phyloP scores from a whole-genome alignment of 1,284 basidiomycete genomes.

The Takashimella tepidaria region DNA sequence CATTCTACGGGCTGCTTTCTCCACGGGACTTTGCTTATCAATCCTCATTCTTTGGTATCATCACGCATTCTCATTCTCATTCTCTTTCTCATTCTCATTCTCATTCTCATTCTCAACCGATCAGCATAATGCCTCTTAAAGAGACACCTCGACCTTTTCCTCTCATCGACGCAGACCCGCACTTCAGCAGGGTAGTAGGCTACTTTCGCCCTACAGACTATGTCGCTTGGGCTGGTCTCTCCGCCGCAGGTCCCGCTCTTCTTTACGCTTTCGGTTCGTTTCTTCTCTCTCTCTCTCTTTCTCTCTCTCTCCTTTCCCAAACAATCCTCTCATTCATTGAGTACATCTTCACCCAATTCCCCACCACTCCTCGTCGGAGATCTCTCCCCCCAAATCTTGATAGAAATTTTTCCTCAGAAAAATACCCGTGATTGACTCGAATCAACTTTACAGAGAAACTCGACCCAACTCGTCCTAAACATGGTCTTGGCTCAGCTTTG shows the following conservation, averaged over 20 bases:
- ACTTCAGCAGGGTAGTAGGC: conserved; percentile 77
- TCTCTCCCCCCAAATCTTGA: too few species aligned
- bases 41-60: too few species aligned
- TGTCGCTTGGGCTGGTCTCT: conserved; percentile 72
- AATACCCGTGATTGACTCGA: too few species aligned
- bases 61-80: too few species aligned
- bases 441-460: conserved; percentile 16
- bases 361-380: too few species aligned
- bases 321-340: too few species aligned
- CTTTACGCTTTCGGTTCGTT: conserved; percentile 38
- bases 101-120: neutral
- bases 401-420: too few species aligned
- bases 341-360: too few species aligned
- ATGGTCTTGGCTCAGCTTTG: conserved; percentile 49
- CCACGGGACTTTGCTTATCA: too few species aligned
- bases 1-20: too few species aligned
- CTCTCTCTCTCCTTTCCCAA: too few species aligned
- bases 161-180: conserved; percentile 88
- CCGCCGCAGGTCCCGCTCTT: conserved; percentile 54
- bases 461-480: conserved; percentile 33
- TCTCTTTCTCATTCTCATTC: neutral
- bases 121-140: conserved; percentile 67
- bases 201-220: conserved; percentile 90
- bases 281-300: neutral
- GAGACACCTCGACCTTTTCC: conserved; percentile 67